Conservation (phyloP, 139 green algal genomes). For the Chlorella sp. region DNA sequence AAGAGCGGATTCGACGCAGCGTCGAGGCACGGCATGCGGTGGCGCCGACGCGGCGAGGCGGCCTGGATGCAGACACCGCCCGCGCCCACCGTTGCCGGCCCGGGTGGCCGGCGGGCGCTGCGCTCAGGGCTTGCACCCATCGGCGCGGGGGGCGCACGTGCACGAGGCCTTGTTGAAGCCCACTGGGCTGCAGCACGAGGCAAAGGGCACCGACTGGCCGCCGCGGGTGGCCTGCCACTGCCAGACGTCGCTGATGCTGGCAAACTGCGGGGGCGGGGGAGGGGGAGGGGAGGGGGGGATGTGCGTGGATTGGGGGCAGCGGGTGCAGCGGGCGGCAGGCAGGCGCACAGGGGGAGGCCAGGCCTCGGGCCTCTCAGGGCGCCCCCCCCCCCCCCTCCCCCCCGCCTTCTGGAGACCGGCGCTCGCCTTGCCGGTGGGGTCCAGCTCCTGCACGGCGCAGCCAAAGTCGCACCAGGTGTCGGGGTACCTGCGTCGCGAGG, state of each 20-base stretch:
- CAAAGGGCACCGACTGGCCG: constrained; percentile 30
- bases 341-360: no score
- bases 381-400: no score
- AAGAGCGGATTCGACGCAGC: neutral
- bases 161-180: constrained; percentile 55
- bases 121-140: constrained; percentile 1
- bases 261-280: no score
- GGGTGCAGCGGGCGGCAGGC: no score
- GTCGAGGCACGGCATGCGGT: neutral
- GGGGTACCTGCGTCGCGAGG: no score
- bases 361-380: no score
- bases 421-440: constrained; percentile 78
- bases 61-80: no score
- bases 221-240: constrained; percentile 48
- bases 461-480: constrained; percentile 85
- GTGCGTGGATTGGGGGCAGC: no score
- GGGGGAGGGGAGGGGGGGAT: no score
- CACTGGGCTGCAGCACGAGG: constrained; percentile 29
- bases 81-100: neutral
- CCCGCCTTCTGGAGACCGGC: no score
- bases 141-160: constrained; percentile 32
- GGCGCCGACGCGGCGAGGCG: no score
- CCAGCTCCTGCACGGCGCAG: constrained; percentile 69
- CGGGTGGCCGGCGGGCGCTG: neutral
- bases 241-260: constrained; percentile 53